Base-by-base conservation (phyloP, 2,329 filamentous ascomycete species). In the Ilyonectria mors-panacis region DNA sequence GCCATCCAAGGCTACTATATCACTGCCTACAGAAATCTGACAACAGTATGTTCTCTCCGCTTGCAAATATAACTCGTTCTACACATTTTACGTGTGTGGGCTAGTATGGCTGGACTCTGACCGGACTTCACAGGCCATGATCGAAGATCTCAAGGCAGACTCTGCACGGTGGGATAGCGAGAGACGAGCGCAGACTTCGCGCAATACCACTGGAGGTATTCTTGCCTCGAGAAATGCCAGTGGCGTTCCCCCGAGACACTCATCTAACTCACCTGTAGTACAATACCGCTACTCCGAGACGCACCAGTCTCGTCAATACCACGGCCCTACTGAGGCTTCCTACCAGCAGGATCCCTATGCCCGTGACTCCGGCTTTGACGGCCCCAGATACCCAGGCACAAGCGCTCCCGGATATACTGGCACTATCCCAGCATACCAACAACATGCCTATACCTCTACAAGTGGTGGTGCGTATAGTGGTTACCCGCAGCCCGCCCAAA, bases 21-120 rank as follows among this genome's bases (percentile, higher is more conserved):
- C 79, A 93, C 90, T 55, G 92, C 92, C 68, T 94, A 94, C 81
- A 88, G 92, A 70, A 93, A 94, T 78, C 82, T 94, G 77, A 94
- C 92, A 74, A 91, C 91, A 76, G 92, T 94, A 9, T 21, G 19
- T 53, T 33, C 26, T 39, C 33, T 42, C 19, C 37, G 45, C 21
- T 12, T 26, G 26, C 26, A 26, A 26, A 6, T 6, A 6, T 6
- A 26, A 26, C 26, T 26, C 26, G 26, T 26, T 26, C 26, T 26
- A 26, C 26, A 6, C 26, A 26, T 26, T 26, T 26, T 26, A 26
- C 26, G 5, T 26, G 26, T 5, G 26, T 26, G 5, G 26, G 26
- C 5, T 26, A 26, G 26, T 26, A 26, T 6, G 26, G 26, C 6
- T 26, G 26, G 26, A 26, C 26, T 26, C 26, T 6, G 19, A 10